These are phyloP conservation scores for Calonectria hawksworthii DNA, from an alignment of 2,329 filamentous ascomycete species.

Conservation along the genomic window DNA sequence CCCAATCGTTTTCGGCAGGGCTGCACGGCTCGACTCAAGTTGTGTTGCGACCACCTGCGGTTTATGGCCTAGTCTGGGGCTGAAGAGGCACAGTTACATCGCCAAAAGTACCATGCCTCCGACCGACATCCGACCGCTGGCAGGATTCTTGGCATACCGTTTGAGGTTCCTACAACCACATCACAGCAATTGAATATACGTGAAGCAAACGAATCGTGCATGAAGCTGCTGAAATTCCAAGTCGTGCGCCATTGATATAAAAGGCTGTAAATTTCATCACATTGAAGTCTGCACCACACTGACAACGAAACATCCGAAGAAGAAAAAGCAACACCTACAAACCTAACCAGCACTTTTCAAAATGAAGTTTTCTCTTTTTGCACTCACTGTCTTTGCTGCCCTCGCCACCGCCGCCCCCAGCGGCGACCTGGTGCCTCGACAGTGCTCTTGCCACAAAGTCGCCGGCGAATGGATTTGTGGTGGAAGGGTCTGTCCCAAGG, in stretches of 20 bases:
- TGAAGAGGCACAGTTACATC: conserved; percentile 7
- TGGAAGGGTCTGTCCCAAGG: conserved; percentile 3
- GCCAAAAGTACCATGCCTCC: neutral
- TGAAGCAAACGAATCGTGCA: neutral
- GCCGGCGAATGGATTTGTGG: neutral
- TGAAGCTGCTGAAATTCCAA: neutral
- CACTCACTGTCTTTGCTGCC: neutral
- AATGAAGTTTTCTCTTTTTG: conserved; percentile 3
- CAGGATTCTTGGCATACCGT: neutral
- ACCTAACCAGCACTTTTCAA: neutral
- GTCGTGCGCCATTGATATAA: neutral
- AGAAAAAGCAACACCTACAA: neutral
- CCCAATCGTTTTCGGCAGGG: neutral
- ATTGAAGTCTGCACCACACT: neutral
- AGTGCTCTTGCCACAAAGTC: neutral
- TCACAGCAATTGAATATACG: neutral
- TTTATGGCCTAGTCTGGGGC: conserved; percentile 8
- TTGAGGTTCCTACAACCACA: neutral
- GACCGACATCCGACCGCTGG: conserved; percentile 1
- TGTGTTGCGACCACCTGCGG: neutral
- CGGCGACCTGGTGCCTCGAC: neutral
- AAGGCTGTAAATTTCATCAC: neutral
- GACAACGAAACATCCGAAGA: neutral
- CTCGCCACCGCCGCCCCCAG: neutral
- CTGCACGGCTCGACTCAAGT: neutral